phyloP scores from a whole-genome alignment of 495 filamentous ascomycete genomes.

The Hypoxylon trugodes region DNA sequence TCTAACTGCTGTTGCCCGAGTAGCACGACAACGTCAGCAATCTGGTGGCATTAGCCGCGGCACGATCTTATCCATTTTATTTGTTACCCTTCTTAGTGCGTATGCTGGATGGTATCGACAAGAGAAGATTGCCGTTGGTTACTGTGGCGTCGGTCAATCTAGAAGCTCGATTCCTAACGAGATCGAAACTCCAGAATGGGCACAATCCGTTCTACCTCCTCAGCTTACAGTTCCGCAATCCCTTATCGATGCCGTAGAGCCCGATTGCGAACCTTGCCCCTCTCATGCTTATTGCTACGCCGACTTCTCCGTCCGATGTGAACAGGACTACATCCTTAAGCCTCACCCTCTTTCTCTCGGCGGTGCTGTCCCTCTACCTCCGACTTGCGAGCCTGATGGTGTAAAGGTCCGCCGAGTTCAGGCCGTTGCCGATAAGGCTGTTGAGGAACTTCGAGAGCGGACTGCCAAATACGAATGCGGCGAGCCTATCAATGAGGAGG shows the following conservation, averaged over 20 bases:
- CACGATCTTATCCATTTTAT: slow-evolving; percentile 70
- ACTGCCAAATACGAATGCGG: slow-evolving; percentile 92
- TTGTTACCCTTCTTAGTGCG: slow-evolving; percentile 70
- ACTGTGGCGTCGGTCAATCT: slow-evolving; percentile 81
- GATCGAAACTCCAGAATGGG: slow-evolving; percentile 57
- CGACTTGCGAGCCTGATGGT: slow-evolving; percentile 94
- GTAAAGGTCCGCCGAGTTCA: slow-evolving; percentile 89
- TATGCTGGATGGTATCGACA: slow-evolving; percentile 87
- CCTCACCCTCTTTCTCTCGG: slow-evolving; percentile 84
- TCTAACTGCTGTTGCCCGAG: slow-evolving; percentile 37
- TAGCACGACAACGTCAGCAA: slow-evolving; percentile 8
- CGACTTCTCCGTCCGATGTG: slow-evolving; percentile 78
- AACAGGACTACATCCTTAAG: slow-evolving; percentile 85
- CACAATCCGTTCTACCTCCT: slow-evolving; percentile 41
- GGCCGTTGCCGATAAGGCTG: slow-evolving; percentile 83
- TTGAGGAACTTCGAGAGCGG: slow-evolving; percentile 86
- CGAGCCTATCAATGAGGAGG: slow-evolving; percentile 69
- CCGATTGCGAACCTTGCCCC: slow-evolving; percentile 90
- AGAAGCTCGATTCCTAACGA: slow-evolving; percentile 50
- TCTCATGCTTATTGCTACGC: slow-evolving; percentile 88
- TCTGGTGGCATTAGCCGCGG: slow-evolving; percentile 43
- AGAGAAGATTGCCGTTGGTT: slow-evolving; percentile 93
- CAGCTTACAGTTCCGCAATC: slow-evolving; percentile 65
- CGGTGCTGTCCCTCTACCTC: slow-evolving; percentile 83
- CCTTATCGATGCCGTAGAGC: slow-evolving; percentile 71